Percentiles rank a stretch among this genome's conserved stretches.
Conservation (phyloP, 345 rosid species). For the Sapria himalayana region DNA sequence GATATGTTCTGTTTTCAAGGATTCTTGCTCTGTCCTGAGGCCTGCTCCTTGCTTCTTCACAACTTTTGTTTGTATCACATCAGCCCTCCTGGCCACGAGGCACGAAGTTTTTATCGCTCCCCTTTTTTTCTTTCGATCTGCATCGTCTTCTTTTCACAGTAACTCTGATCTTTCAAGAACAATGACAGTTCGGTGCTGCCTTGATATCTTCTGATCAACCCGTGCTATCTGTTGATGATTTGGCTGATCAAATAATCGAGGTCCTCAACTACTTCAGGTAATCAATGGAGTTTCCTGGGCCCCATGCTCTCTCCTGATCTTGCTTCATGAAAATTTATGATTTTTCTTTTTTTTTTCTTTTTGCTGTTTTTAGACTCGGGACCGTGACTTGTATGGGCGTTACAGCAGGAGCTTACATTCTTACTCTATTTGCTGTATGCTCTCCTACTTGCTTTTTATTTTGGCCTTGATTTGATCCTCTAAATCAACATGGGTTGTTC, state of each 20-base stretch:
- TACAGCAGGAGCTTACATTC: slow-evolving; percentile 89
- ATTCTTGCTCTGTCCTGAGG: slow-evolving; percentile 71
- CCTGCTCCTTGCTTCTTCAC: slow-evolving; percentile 73
- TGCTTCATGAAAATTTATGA: too few species aligned
- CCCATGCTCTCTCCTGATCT: slow-evolving; percentile 7
- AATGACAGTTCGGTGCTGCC: slow-evolving; percentile 92
- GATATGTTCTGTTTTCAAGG: slow-evolving; percentile 87
- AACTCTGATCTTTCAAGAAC: slow-evolving; percentile 32
- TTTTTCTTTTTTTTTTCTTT: slow-evolving; percentile 5
- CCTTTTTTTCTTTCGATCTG: slow-evolving; percentile 4
- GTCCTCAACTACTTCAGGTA: slow-evolving; percentile 94
- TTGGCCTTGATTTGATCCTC: neutral
- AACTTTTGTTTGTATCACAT: slow-evolving; percentile 94
- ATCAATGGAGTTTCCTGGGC: slow-evolving; percentile 4
- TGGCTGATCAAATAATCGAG: slow-evolving; percentile 78
- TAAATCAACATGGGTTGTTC: slow-evolving; percentile 4
- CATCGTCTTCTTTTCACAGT: slow-evolving; percentile 2
- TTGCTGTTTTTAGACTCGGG: slow-evolving; percentile 37
- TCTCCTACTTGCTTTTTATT: slow-evolving; percentile 1
- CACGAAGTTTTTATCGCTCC: slow-evolving; percentile 20
- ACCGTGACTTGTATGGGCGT: slow-evolving; percentile 98
- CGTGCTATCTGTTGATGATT: slow-evolving; percentile 69
- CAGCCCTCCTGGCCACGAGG: slow-evolving; percentile 97
- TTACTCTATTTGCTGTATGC: slow-evolving; percentile 82
- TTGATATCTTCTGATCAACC: slow-evolving; percentile 30